Conservation (phyloP, 768 basidiomycete genomes). For the Termitomyces sp. region DNA sequence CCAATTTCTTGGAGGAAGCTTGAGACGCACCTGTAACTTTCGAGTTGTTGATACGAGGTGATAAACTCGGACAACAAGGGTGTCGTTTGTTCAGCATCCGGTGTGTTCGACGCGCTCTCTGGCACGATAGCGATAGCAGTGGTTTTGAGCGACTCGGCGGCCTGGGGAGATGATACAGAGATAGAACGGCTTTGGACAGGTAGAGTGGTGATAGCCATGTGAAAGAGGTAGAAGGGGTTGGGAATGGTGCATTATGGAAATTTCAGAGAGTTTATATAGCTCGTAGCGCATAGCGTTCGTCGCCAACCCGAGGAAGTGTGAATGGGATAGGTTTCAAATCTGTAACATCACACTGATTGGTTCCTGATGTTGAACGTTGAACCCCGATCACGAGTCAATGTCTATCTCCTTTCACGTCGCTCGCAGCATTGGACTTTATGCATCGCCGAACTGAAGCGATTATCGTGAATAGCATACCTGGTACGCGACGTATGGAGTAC, state of each 20-base stretch:
- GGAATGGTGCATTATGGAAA: constrained; percentile 5
- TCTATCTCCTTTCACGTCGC: not conserved
- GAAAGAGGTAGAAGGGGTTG: constrained; percentile 7
- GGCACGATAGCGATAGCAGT: constrained; percentile 16
- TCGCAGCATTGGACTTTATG: not conserved
- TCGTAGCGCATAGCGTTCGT: not conserved
- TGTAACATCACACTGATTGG: not conserved
- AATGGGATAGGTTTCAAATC: constrained; percentile 7
- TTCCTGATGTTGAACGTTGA: too few species aligned
- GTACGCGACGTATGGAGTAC: too few species aligned
- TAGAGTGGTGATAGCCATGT: constrained; percentile 15
- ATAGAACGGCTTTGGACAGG: constrained; percentile 20
- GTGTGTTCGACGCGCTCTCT: constrained; percentile 13
- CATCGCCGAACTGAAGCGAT: too few species aligned
- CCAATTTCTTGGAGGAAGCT: not conserved
- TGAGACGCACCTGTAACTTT: constrained; percentile 51
- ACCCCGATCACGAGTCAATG: not conserved
- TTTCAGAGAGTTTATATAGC: constrained; percentile 9
- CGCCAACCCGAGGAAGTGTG: not conserved
- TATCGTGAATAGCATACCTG: too few species aligned
- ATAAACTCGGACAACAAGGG: constrained; percentile 53
- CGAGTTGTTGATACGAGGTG: constrained; percentile 54
- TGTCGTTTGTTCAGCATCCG: constrained; percentile 14
- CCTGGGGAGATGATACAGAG: constrained; percentile 10
- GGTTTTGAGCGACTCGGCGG: constrained; percentile 16